phyloP scores from a whole-genome alignment of 768 basidiomycete genomes.

The Tephrocybe rancida region DNA sequence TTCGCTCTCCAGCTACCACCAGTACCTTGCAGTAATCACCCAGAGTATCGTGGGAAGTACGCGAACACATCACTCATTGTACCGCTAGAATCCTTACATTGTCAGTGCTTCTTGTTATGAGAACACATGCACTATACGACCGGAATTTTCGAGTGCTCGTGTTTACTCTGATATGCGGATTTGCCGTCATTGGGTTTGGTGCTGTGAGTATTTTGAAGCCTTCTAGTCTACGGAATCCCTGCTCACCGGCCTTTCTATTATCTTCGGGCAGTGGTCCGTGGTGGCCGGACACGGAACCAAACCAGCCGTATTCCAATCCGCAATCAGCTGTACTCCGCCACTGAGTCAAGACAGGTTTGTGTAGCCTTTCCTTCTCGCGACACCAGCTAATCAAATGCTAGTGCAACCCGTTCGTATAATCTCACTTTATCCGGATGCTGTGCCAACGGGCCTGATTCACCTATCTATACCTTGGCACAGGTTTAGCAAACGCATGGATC shows the following conservation, averaged over 20 bases:
- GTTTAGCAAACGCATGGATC: slow-evolving; percentile 40
- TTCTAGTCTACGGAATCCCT: too few relatives aligned
- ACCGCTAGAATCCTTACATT: slow-evolving; percentile 34
- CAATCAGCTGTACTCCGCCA: slow-evolving; percentile 4
- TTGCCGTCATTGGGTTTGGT: slow-evolving; percentile 30
- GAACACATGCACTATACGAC: slow-evolving; percentile 44
- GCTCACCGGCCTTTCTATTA: not conserved
- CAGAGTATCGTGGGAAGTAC: slow-evolving; percentile 32
- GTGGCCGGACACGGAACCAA: not conserved
- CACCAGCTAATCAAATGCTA: not conserved
- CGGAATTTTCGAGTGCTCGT: slow-evolving; percentile 28
- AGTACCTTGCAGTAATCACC: slow-evolving; percentile 32
- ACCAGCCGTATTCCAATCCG: not conserved
- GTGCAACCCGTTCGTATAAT: slow-evolving; percentile 18
- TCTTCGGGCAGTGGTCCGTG: not conserved
- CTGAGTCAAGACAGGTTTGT: slow-evolving; percentile 2
- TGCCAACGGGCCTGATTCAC: not conserved
- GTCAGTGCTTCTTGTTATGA: slow-evolving; percentile 31
- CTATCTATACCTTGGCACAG: slow-evolving; percentile 17
- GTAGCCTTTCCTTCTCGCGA: not conserved
- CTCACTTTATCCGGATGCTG: not conserved
- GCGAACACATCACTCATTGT: slow-evolving; percentile 13
- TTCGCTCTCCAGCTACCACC: slow-evolving; percentile 26
- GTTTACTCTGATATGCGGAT: slow-evolving; percentile 23
- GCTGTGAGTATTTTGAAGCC: slow-evolving; percentile 15